These are phyloP conservation scores for Psilocybe tampanensis DNA, from an alignment of 768 basidiomycete species.

Conservation along the genomic window DNA sequence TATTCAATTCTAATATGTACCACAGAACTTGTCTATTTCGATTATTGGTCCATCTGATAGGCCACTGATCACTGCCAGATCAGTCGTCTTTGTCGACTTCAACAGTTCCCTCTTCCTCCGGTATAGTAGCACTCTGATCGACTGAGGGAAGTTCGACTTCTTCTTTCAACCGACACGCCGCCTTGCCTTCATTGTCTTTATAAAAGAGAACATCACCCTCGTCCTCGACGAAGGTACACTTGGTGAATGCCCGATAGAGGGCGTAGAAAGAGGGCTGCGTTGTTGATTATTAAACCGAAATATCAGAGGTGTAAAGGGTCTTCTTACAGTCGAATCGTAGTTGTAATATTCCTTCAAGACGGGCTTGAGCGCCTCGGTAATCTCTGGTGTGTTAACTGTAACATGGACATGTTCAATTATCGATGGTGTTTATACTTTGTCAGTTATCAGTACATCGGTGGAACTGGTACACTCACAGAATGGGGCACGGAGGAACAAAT, in stretches of 20 bases:
- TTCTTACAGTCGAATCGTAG: slow-evolving; percentile 55
- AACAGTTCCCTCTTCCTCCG: too few relatives aligned
- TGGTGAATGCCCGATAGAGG: slow-evolving; percentile 54
- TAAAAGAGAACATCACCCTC: slow-evolving; percentile 58
- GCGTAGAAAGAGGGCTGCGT: slow-evolving; percentile 43
- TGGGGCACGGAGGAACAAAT: slow-evolving; percentile 53
- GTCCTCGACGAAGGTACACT: slow-evolving; percentile 58
- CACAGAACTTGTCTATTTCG: too few relatives aligned
- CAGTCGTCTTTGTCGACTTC: too few relatives aligned
- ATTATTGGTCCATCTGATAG: too few relatives aligned
- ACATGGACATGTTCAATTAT: not conserved
- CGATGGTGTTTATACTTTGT: too few relatives aligned
- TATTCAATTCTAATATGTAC: too few relatives aligned
- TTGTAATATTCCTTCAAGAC: slow-evolving; percentile 57
- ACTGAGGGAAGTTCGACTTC: too few relatives aligned
- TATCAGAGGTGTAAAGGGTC: too few relatives aligned
- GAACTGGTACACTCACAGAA: slow-evolving; percentile 43
- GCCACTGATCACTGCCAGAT: too few relatives aligned
- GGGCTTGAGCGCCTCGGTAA: slow-evolving; percentile 47
- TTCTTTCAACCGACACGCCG: slow-evolving; percentile 30
- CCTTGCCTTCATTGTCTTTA: slow-evolving; percentile 47
- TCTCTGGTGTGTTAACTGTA: slow-evolving; percentile 54
- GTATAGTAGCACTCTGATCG: too few relatives aligned
- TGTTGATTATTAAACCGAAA: not conserved
- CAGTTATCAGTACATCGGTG: slow-evolving; percentile 25